phyloP scores from a whole-genome alignment of 768 basidiomycete species.

The Lepiota subincarnata region DNA sequence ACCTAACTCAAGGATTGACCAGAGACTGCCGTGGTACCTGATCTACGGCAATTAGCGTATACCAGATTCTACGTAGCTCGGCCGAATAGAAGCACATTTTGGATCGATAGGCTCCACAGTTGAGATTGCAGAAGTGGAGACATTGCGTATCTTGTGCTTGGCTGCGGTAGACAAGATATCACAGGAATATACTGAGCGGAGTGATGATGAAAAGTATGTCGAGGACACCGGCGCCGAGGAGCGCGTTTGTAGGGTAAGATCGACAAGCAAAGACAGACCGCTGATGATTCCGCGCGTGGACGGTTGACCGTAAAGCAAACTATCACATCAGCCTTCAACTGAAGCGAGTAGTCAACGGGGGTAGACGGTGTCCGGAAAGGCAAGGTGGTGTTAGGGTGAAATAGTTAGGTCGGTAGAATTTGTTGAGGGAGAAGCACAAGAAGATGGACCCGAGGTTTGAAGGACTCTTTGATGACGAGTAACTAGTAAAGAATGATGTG shows the following conservation, averaged over 20 bases:
- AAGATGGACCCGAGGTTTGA: not conserved
- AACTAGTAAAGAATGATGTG: not conserved
- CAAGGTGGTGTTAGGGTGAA: not conserved
- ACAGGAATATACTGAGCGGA: not conserved
- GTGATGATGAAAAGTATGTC: no score
- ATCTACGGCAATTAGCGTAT: not conserved
- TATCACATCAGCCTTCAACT: not conserved
- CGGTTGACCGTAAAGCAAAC: not conserved
- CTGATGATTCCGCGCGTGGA: no score
- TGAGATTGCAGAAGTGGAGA: not conserved
- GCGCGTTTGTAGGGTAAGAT: no score
- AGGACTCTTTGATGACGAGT: not conserved
- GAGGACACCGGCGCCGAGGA: no score
- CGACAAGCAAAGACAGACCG: no score
- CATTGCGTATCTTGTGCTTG: not conserved
- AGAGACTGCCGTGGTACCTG: not conserved
- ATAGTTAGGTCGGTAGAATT: not conserved
- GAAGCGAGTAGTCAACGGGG: not conserved
- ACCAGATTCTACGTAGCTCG: not conserved
- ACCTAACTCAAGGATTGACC: no score
- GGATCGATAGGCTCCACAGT: not conserved
- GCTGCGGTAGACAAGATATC: not conserved
- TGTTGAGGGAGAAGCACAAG: not conserved
- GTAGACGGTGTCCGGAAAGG: not conserved
- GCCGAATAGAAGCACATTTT: conserved; percentile 1